Evolutionary conservation across 2,329 filamentous ascomycete genomes (phyloP).

Genomic region (Zalaria obscura): DNA sequence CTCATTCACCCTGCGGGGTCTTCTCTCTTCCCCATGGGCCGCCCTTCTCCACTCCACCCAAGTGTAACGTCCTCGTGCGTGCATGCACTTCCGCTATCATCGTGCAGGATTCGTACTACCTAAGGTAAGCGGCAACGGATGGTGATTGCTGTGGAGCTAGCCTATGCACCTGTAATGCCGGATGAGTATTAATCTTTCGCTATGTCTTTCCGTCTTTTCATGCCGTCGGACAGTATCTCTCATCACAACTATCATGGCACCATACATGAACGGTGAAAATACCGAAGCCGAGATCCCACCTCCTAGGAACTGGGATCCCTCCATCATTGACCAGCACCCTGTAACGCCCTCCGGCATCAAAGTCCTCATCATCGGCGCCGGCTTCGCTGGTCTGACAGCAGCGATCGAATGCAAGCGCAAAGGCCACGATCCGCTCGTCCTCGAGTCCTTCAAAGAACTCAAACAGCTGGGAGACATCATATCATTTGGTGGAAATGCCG

Average conservation of each 20-base stretch:
- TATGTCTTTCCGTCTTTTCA: no score
- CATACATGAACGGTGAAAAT: not conserved
- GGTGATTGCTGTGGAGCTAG: no score
- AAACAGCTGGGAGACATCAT: conserved; percentile 49
- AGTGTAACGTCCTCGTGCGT: no score
- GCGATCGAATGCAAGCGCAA: conserved; percentile 50
- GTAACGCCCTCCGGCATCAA: not conserved
- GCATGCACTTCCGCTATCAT: no score
- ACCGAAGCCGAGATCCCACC: not conserved
- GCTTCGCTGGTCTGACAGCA: conserved; percentile 47
- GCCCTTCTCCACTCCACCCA: not conserved
- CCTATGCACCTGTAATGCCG: no score
- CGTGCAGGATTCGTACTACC: no score
- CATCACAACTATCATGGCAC: not conserved
- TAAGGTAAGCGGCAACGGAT: no score
- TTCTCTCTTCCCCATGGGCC: no score
- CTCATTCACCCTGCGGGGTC: no score
- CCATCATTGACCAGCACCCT: not conserved
- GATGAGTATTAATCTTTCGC: no score
- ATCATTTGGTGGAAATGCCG: conserved; percentile 45
- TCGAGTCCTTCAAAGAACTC: conserved; percentile 42
- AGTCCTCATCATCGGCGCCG: conserved; percentile 18
- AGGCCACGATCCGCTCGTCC: conserved; percentile 44
- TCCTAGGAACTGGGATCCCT: not conserved
- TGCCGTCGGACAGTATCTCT: not conserved